A percentile compares a stretch with the other conserved stretches of the same genome.
These are phyloP conservation scores for Metschnikowia kunwiensis DNA, from an alignment of 805 yeast genomes.

Conservation along the genomic window DNA sequence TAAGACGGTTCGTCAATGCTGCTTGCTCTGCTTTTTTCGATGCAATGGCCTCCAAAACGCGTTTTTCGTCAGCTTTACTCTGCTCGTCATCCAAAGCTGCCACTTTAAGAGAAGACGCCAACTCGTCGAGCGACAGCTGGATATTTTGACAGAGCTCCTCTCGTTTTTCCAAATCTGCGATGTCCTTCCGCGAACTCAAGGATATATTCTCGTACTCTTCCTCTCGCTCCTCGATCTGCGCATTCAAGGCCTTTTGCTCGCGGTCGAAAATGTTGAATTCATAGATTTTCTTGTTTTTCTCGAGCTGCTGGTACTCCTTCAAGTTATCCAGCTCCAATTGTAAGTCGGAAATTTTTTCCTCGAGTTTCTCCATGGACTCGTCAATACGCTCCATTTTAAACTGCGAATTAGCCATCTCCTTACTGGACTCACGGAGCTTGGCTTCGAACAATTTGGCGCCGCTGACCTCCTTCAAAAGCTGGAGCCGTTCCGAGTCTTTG, in stretches of 20 bases:
- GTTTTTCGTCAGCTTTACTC: conserved; percentile 47
- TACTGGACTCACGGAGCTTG: conserved; percentile 71
- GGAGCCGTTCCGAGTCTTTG: conserved; percentile 76
- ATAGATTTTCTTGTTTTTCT: conserved; percentile 61
- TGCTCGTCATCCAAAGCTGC: conserved; percentile 56
- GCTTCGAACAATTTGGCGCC: conserved; percentile 91
- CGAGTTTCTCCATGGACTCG: conserved; percentile 67
- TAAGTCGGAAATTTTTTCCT: conserved; percentile 70
- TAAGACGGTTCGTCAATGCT: conserved; percentile 39
- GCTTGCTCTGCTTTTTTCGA: conserved; percentile 46
- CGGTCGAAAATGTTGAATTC: conserved; percentile 77
- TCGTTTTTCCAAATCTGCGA: conserved; percentile 56
- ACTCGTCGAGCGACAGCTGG: conserved; percentile 42
- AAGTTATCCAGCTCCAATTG: conserved; percentile 77
- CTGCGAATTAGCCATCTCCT: conserved; percentile 73
- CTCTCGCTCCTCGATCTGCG: conserved; percentile 60
- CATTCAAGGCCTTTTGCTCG: conserved; percentile 62
- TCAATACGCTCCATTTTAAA: conserved; percentile 69
- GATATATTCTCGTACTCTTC: conserved; percentile 50
- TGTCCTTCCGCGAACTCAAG: conserved; percentile 50
- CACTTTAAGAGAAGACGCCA: conserved; percentile 49
- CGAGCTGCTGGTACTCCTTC: conserved; percentile 63
- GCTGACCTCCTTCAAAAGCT: conserved; percentile 83
- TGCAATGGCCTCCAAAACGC: conserved; percentile 46
- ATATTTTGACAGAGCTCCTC: conserved; percentile 50